Percentiles rank a stretch among this genome's conserved stretches.
Evolutionary conservation across 2,329 filamentous ascomycete species (phyloP).

Genomic region (Cadophora gregata): DNA sequence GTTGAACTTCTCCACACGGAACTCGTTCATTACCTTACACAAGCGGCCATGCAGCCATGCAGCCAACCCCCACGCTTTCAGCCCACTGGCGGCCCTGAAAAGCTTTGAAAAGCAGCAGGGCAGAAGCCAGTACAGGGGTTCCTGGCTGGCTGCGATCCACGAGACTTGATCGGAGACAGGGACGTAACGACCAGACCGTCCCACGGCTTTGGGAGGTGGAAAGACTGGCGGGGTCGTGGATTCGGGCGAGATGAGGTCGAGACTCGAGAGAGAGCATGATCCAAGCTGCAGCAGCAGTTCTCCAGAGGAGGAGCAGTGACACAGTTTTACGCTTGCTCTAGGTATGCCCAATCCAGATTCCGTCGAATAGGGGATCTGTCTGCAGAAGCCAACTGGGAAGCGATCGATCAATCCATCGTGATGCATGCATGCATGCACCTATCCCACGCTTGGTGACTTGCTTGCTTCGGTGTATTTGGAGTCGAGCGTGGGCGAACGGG

Average conservation of each 20-base stretch:
- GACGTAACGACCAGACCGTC: neutral
- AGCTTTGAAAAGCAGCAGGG: neutral
- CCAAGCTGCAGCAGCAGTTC: no score
- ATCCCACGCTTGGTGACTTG: neutral
- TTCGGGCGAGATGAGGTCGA: neutral
- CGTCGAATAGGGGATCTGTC: neutral
- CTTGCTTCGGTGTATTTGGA: conserved; percentile 5
- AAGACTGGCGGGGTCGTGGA: conserved; percentile 2
- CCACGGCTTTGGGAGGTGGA: conserved; percentile 10
- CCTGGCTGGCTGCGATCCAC: neutral
- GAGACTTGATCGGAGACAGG: conserved; percentile 12
- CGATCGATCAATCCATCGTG: conserved; percentile 4
- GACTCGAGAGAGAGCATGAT: no score
- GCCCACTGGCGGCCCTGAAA: conserved; percentile 1
- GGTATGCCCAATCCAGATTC: neutral
- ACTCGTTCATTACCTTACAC: no score
- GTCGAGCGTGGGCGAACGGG: neutral
- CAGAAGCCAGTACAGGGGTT: neutral
- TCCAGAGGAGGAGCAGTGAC: no score
- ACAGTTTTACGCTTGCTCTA: no score
- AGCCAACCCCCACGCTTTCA: conserved; percentile 12
- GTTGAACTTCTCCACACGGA: conserved; percentile 12
- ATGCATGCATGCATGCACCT: neutral
- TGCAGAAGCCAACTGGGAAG: neutral
- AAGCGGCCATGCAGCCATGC: neutral